Evolutionary conservation across 1,284 basidiomycete species (phyloP).

Genomic region (Erythrobasidium hasegawianum): DNA sequence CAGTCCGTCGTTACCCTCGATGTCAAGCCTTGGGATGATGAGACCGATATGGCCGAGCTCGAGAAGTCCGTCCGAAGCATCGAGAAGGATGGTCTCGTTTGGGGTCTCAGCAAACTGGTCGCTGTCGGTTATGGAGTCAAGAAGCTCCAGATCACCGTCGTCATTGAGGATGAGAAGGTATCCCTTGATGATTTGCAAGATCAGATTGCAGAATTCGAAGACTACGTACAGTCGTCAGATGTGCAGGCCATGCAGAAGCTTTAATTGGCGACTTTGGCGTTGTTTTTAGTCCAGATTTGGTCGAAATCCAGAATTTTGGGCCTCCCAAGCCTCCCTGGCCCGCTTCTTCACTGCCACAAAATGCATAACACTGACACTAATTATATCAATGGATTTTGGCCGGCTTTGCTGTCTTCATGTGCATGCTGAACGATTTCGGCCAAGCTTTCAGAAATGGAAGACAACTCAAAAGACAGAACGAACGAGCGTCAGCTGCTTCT

Average conservation of each 20-base stretch:
- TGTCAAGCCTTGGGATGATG: constrained; percentile 80
- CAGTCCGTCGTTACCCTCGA: constrained; percentile 93
- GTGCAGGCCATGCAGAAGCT: constrained; percentile 50
- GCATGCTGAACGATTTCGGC: too few relatives aligned
- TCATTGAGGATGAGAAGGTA: constrained; percentile 94
- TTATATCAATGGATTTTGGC: too few relatives aligned
- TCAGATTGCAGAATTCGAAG: constrained; percentile 60
- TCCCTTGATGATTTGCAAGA: constrained; percentile 79
- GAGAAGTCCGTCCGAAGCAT: constrained; percentile 81
- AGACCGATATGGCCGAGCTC: constrained; percentile 89
- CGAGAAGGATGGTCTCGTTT: constrained; percentile 85
- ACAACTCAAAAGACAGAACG: too few relatives aligned
- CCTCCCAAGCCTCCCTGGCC: background rate
- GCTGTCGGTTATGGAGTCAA: constrained; percentile 87
- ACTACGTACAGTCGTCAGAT: constrained; percentile 93
- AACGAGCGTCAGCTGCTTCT: too few relatives aligned
- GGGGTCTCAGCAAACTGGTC: constrained; percentile 59
- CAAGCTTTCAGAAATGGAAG: too few relatives aligned
- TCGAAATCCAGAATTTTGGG: too few relatives aligned
- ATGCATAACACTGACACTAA: background rate
- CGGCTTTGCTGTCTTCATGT: too few relatives aligned
- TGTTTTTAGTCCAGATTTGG: too few relatives aligned
- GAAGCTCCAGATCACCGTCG: constrained; percentile 86
- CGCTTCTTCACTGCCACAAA: background rate
- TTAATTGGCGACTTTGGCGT: constrained; percentile 2